Evolutionary conservation across 306 rosid species (phyloP).

Genomic region (Glycine latifolia): DNA sequence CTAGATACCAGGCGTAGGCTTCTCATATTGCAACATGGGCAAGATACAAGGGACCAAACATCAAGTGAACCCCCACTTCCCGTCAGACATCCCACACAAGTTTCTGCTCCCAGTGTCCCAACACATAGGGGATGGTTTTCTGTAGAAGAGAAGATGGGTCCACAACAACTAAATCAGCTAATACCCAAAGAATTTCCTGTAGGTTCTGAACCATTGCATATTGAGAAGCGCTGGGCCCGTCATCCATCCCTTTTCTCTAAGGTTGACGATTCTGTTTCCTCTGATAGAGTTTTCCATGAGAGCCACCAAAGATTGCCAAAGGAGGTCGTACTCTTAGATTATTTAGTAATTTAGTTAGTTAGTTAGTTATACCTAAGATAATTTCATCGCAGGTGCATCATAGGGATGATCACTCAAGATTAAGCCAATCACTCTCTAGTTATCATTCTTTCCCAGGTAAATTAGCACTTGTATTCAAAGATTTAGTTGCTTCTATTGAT

Average conservation of each 20-base stretch:
- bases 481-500: neutral
- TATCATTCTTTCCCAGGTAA: constrained; percentile 76
- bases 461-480: constrained; percentile 31
- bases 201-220: constrained; percentile 66
- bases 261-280: constrained; percentile 61
- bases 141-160: constrained; percentile 76
- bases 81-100: constrained; percentile 62
- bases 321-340: constrained; percentile 39
- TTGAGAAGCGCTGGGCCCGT: constrained; percentile 69
- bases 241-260: constrained; percentile 69
- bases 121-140: constrained; percentile 74
- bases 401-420: constrained; percentile 75
- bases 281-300: constrained; percentile 72
- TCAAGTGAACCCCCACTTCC: constrained; percentile 73
- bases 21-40: constrained; percentile 92
- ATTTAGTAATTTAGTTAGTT: too few relatives aligned
- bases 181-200: constrained; percentile 71
- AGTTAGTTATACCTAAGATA: too few relatives aligned
- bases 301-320: constrained; percentile 68
- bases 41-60: constrained; percentile 72
- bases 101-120: constrained; percentile 63
- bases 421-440: constrained; percentile 58
- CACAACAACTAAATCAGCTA: constrained; percentile 55
- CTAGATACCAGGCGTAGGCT: constrained; percentile 96
- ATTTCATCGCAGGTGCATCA: constrained; percentile 63